Evolutionary conservation across 768 basidiomycete species (phyloP), one percentile per base, ranked within the genome.

Genomic region (Mycena pura): DNA sequence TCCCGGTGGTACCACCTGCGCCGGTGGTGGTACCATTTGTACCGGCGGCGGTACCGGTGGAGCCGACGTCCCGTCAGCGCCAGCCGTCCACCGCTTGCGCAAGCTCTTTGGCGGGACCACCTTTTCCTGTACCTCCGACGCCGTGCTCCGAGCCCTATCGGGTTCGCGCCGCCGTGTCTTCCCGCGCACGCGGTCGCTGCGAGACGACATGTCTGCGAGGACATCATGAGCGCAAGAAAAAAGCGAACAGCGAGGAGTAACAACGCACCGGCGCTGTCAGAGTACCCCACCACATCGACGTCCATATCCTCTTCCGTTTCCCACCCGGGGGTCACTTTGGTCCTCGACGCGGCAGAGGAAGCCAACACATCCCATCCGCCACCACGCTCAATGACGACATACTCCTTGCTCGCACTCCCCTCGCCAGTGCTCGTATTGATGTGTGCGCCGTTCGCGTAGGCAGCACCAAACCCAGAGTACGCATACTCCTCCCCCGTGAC

Each of bases 281-380:
- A n/a, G n/a, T n/a, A n/a, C 22, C 28, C 45, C 11, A 44, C 31
- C 27, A 27, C 67, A 2, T 53, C 62, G 11, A 21, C 66, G 11
- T 65, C 72, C 5, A 32, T 56, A 3, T 67, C 70, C 65, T 62
- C 66, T 34, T 69, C 73, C 66, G 68, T 41, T 25, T 57, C 72
- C 39, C 68, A 68, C 17, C 19, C 61, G 27, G 17, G 58, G 15
- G 36, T 49, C 15, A 6, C 6, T 25, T 25, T 25, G 11, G 22
- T 44, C 31, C 43, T 32, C 9, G 14, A 13, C 44, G 5, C 36
- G 49, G 24, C 39, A 34, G 45, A 24, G 15, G 24, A 22, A 19
- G 9, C 21, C 38, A 9, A 6, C 40, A 60, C 40, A 6, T 50
- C 53, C 63, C 56, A 50, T 3, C 58, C 56, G 0, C 51, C 54